phyloP scores from a whole-genome alignment of 352 stramenopile genomes.

The Phytophthora foliorum region DNA sequence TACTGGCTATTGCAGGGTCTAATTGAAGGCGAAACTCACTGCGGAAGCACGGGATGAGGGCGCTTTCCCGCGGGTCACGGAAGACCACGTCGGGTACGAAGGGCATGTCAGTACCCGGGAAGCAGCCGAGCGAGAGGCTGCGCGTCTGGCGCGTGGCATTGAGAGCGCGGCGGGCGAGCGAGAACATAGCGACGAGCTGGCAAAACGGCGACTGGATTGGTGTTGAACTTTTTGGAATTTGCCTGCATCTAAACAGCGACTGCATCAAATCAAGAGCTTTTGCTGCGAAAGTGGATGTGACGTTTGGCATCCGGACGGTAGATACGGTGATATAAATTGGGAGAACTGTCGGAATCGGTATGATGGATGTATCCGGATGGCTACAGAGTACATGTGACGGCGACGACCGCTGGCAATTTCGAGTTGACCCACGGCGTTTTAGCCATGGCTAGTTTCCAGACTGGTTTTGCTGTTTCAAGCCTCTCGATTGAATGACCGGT shows the following conservation, averaged over 20 bases:
- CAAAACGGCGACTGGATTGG: constrained; percentile 16
- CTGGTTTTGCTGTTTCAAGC: too few relatives aligned
- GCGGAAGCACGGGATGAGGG: constrained; percentile 91
- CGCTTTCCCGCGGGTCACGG: constrained; percentile 84
- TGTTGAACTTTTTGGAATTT: constrained; percentile 31
- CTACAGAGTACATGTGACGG: too few relatives aligned
- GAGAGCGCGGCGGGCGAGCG: constrained; percentile 18
- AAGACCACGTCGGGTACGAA: constrained; percentile 92
- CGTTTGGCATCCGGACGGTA: constrained; percentile 16
- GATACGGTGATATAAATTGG: too few relatives aligned
- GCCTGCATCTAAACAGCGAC: constrained; percentile 44
- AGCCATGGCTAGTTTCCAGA: too few relatives aligned
- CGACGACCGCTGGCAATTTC: too few relatives aligned
- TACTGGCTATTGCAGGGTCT: background rate
- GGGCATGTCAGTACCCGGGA: constrained; percentile 88
- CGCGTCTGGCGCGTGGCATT: constrained; percentile 1
- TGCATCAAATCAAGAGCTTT: constrained; percentile 28
- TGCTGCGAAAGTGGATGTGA: constrained; percentile 10
- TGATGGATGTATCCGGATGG: too few relatives aligned
- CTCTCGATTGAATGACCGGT: too few relatives aligned
- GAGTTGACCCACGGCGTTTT: too few relatives aligned
- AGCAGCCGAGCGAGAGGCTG: constrained; percentile 49
- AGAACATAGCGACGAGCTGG: constrained; percentile 26
- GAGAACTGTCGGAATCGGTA: too few relatives aligned
- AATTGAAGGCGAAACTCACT: constrained; percentile 78